Evolutionary conservation across 495 filamentous ascomycete species (phyloP), one percentile per base, ranked within the genome.

Genomic region (Letharia columbiana): DNA sequence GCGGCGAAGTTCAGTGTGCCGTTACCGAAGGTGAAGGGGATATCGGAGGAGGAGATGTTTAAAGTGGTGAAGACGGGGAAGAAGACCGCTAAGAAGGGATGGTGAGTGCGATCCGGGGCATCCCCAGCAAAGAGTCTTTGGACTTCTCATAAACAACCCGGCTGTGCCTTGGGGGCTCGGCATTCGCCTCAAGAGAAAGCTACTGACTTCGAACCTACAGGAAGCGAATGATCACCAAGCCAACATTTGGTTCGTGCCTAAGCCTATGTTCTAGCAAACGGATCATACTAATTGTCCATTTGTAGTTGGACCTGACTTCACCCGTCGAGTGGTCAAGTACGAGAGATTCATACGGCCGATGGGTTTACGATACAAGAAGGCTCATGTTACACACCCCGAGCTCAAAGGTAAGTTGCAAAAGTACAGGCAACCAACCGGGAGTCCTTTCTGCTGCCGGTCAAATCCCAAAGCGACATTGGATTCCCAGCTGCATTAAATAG

Each of bases 11-110:
- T 96, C 74, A 84, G 83, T 49, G 94, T 99, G 59, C 94, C 95
- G 18, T 75, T 99, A 73, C 94, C 94, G 20, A 97, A 96, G 79
- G 93, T 97, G 40, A 81, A 87, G 72, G 95, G 95, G 67, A 96
- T 96, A 71, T 85, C 85, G 69, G 92, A 98, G 81, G 92, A 96
- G 82, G 95, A 99, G 80, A 93, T 96, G 87, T 98, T 99, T 81
- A 92, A 91, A 80, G 92, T 96, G 50, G 86, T 99, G 73, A 94
- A 93, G 79, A 99, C 95, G 66, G 94, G 93, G 69, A 91, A 88
- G 82, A 89, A 89, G 79, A 88, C 85, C 23, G 79, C 83, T 65
- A 85, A 88, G 81, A 89, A 89, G 71, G 61, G 39, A 42, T 62
- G 66, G 54, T 57, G 7, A 33, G 37, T 5, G 35, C 7, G 2